Percentiles rank a stretch among this genome's conserved stretches.
Conservation (phyloP, 2,329 filamentous ascomycete species). For the Fusarium luffae region DNA sequence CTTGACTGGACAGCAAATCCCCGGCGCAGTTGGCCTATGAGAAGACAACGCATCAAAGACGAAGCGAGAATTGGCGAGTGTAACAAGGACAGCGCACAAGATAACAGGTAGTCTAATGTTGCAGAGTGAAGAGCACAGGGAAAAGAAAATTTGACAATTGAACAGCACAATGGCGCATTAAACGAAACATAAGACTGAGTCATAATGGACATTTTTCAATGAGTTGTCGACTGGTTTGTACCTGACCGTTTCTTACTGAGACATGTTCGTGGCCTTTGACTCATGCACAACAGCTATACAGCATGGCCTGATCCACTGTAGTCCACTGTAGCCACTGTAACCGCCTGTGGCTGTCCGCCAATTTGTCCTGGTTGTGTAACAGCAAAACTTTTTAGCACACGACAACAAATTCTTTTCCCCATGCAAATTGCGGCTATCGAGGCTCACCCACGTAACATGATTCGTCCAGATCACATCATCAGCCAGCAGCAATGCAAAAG, state of each 20-base stretch:
- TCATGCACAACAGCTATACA: constrained; percentile 13
- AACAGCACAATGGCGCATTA: neutral
- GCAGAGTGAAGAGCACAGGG: neutral
- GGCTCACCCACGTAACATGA: constrained; percentile 12
- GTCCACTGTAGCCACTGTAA: neutral
- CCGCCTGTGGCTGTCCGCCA: constrained; percentile 3
- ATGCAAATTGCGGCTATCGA: constrained; percentile 23
- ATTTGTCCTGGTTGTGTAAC: neutral
- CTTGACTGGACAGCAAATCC: neutral
- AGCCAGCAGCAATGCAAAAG: constrained; percentile 1
- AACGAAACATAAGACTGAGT: neutral
- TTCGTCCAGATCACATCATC: constrained; percentile 10
- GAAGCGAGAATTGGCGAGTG: constrained; percentile 25
- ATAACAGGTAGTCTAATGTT: neutral
- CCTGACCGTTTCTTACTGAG: neutral
- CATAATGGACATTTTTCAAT: neutral
- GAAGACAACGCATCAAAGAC: neutral
- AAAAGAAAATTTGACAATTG: neutral
- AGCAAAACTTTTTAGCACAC: constrained; percentile 4
- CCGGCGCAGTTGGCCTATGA: neutral
- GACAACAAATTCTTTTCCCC: neutral
- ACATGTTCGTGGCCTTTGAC: constrained; percentile 21
- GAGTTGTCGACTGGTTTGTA: neutral
- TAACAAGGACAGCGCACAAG: constrained; percentile 19
- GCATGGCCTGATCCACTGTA: constrained; percentile 13